phyloP scores from a whole-genome alignment of 192 early-diverging fungal genomes.

The Coemansia sp. region DNA sequence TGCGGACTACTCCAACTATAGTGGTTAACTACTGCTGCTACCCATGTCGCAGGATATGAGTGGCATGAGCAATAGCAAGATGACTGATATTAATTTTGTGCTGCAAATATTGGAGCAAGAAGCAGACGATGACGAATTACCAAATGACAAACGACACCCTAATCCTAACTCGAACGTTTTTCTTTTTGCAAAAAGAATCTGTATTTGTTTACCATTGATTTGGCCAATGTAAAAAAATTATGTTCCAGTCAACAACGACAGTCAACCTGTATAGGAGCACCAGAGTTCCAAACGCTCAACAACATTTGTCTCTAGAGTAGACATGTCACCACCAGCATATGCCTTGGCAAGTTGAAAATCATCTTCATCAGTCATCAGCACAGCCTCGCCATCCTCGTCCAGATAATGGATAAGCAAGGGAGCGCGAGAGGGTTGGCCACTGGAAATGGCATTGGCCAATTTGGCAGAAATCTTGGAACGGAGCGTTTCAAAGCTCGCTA shows the following conservation, averaged over 20 bases:
- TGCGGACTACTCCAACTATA: too few relatives aligned
- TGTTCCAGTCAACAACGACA: background rate
- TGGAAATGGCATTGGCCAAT: slow-evolving; percentile 13
- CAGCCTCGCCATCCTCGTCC: slow-evolving; percentile 82
- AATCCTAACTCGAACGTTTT: too few relatives aligned
- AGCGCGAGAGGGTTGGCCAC: slow-evolving; percentile 12
- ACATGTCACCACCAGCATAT: slow-evolving; percentile 56
- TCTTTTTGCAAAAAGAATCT: background rate
- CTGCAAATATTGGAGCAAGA: too few relatives aligned
- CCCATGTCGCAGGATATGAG: too few relatives aligned
- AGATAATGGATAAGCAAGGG: slow-evolving; percentile 71
- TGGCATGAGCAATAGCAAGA: too few relatives aligned
- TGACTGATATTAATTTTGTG: too few relatives aligned
- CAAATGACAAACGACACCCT: too few relatives aligned
- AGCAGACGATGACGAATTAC: too few relatives aligned
- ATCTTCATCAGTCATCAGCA: slow-evolving; percentile 89
- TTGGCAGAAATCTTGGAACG: slow-evolving; percentile 37
- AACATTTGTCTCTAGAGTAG: slow-evolving; percentile 39
- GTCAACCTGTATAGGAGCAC: slow-evolving; percentile 20
- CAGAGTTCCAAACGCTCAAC: slow-evolving; percentile 63
- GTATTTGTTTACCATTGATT: background rate
- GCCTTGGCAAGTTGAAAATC: slow-evolving; percentile 77
- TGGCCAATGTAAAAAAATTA: background rate
- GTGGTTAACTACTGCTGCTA: too few relatives aligned
- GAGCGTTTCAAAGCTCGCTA: slow-evolving; percentile 39